Conservation (phyloP, 208 protist species). For the Crithidia thermophila region DNA sequence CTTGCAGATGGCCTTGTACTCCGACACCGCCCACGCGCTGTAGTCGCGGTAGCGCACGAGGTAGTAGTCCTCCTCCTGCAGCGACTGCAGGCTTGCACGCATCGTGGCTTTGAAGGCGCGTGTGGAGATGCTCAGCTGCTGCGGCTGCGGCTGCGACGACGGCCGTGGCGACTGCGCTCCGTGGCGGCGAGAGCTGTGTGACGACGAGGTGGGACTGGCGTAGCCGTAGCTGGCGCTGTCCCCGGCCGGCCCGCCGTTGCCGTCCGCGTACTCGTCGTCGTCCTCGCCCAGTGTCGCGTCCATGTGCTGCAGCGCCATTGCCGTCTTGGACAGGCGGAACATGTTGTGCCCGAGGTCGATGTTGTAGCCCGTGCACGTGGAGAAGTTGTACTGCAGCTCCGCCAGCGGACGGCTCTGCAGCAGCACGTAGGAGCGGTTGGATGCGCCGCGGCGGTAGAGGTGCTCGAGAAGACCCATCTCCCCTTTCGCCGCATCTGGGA, state of each 20-base stretch:
- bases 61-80: constrained; percentile 87
- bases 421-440: constrained; percentile 60
- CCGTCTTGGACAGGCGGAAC: constrained; percentile 79
- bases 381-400: constrained; percentile 83
- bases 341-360: constrained; percentile 80
- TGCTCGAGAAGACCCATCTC: constrained; percentile 75
- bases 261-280: constrained; percentile 20
- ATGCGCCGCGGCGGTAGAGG: constrained; percentile 51
- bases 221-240: constrained; percentile 3
- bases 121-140: constrained; percentile 43
- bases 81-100: constrained; percentile 52
- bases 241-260: not conserved
- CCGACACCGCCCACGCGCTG: constrained; percentile 60
- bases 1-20: constrained; percentile 61
- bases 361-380: constrained; percentile 67
- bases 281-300: constrained; percentile 50
- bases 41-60: constrained; percentile 87
- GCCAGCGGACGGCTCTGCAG: constrained; percentile 68
- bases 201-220: not conserved
- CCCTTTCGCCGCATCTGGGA: constrained; percentile 52
- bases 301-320: constrained; percentile 76
- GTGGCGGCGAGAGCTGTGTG: not conserved
- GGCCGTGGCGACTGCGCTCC: not conserved
- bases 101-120: constrained; percentile 64
- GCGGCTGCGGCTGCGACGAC: constrained; percentile 1